These are phyloP conservation scores for Termitomyces sp. DNA, from an alignment of 768 basidiomycete genomes.

Conservation along the genomic window DNA sequence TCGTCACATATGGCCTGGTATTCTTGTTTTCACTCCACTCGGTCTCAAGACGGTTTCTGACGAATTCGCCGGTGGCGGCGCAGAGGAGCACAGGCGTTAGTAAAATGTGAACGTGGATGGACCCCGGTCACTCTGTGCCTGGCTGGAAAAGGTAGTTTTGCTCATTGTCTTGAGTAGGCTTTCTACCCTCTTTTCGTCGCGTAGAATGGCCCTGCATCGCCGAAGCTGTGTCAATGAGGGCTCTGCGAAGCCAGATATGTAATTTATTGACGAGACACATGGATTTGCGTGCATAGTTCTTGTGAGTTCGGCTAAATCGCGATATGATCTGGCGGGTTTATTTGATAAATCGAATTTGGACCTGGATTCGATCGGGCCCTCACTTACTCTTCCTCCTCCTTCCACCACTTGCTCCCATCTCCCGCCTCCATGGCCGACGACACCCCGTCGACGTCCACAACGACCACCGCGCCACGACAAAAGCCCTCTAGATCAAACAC, in stretches of 20 bases:
- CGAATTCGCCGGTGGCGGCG: constrained; percentile 17
- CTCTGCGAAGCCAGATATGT: constrained; percentile 10
- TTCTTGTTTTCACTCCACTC: constrained; percentile 3
- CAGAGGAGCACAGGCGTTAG: constrained; percentile 15
- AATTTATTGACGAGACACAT: constrained; percentile 6
- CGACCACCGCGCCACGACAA: constrained; percentile 38
- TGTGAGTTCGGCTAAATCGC: constrained; percentile 12
- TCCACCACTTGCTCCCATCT: constrained; percentile 14
- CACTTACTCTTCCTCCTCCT: constrained; percentile 23
- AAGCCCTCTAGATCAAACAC: constrained; percentile 40
- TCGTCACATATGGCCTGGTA: not conserved
- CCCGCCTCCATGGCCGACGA: constrained; percentile 37
- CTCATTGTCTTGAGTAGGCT: constrained; percentile 14
- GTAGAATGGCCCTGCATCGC: constrained; percentile 4
- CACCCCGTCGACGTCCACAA: constrained; percentile 32
- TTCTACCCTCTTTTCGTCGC: constrained; percentile 14
- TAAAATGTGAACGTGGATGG: constrained; percentile 12
- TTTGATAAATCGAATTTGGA: constrained; percentile 24
- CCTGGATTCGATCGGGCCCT: constrained; percentile 25
- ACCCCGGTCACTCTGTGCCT: constrained; percentile 19
- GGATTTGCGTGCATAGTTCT: constrained; percentile 19
- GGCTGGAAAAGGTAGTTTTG: constrained; percentile 10
- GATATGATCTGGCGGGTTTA: constrained; percentile 19
- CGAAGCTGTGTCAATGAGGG: constrained; percentile 13
- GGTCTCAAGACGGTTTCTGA: constrained; percentile 17